Percentiles rank a stretch among this genome's conserved stretches.
These are phyloP conservation scores for Flaveria sonorensis DNA, from an alignment of 129 eudicot genomes.

Conservation along the genomic window DNA sequence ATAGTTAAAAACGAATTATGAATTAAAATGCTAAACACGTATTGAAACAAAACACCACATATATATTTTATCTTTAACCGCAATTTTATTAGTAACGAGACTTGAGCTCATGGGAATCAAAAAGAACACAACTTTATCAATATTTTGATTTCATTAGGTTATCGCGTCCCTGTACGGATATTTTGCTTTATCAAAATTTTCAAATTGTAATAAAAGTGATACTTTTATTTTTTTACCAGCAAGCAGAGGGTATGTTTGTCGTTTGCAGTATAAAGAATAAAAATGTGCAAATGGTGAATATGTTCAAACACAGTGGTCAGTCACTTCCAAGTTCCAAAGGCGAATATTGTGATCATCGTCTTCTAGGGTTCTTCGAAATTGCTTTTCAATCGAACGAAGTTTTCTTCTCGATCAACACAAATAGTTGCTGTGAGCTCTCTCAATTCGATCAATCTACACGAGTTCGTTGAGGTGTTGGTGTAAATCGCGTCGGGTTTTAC, in stretches of 20 bases:
- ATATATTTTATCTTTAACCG: too few relatives aligned
- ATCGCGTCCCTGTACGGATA: too few relatives aligned
- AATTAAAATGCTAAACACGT: too few relatives aligned
- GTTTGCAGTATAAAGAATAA: slow-evolving; percentile 29
- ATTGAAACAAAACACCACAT: too few relatives aligned
- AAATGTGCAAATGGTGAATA: slow-evolving; percentile 7
- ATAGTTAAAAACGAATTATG: too few relatives aligned
- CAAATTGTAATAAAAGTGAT: too few relatives aligned
- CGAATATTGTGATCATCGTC: slow-evolving; percentile 35
- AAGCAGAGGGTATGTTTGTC: slow-evolving; percentile 25
- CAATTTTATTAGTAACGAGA: too few relatives aligned
- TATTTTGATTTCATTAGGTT: too few relatives aligned
- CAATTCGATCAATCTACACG: slow-evolving; percentile 1
- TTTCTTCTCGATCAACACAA: neutral
- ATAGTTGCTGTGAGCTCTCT: slow-evolving; percentile 5
- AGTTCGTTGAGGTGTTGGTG: neutral
- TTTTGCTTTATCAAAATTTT: too few relatives aligned
- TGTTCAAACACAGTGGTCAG: slow-evolving; percentile 18
- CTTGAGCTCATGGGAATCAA: too few relatives aligned
- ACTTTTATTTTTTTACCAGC: neutral
- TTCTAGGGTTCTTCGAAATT: slow-evolving; percentile 3
- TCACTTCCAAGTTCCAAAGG: slow-evolving; percentile 25
- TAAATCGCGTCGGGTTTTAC: slow-evolving; percentile 12
- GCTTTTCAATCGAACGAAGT: neutral
- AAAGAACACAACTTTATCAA: too few relatives aligned